Base-by-base conservation (phyloP, 805 yeast species). In the Saturnispora mendoncae region DNA sequence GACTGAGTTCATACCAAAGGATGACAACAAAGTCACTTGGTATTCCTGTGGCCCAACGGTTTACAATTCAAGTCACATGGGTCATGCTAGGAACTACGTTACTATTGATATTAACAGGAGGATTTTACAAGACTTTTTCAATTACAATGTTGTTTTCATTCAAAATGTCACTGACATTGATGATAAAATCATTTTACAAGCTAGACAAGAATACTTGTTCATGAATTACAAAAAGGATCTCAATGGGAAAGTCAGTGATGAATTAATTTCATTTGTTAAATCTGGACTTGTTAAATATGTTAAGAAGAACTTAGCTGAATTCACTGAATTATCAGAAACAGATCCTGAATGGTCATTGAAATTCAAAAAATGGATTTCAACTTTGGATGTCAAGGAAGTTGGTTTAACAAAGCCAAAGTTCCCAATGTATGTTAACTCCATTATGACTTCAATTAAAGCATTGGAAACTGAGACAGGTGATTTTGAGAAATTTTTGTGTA, bases 91-190 rank as follows among this genome's bases (percentile, higher is more conserved):
- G 62, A 92, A 92, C 64, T 92, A 92, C 56, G 97, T 92, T 38
- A 77, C 95, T 8, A 84, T 84, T 40, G 98, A 92, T 61, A 86
- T 92, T 57, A 84, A 87, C 58, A 78, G 98, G 60, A 74, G 98
- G 51, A 74, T 92, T 38, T 59, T 92, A 49, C 86, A 81, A 60
- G 85, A 90, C 61, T 90, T 86, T 62, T 92, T 92, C 62, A 94
- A 95, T 17, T 92, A 85, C 64, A 78, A 85, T 51, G 75, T 92
- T 33, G 72, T 70, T 36, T 92, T 88, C 63, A 87, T 92, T 34
- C 98, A 92, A 66, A 92, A 92, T 58, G 97, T 92, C 44, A 92
- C 98, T n/a, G 98, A 92, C 61, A 87, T 92, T 46, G 98, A 92
- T 61, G 98, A 92, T 62, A 92, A 92, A 64, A 92, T 92, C 62